Conservation (phyloP, 2,329 filamentous ascomycete genomes). For the Colletotrichum acutatum region DNA sequence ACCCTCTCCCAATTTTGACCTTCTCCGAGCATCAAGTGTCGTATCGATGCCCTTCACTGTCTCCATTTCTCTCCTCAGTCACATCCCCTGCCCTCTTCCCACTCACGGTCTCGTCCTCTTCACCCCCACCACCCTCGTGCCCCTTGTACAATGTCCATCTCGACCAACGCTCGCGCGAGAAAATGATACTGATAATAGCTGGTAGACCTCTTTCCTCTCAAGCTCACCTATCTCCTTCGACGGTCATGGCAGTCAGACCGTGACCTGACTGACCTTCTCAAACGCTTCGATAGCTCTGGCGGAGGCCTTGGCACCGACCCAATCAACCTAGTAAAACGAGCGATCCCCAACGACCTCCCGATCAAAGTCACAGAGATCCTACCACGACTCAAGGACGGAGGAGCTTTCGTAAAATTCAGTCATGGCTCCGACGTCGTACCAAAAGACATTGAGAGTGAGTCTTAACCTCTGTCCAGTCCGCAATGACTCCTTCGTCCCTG, state of each 20-base stretch:
- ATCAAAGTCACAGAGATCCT: slow-evolving; percentile 84
- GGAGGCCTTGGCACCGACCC: slow-evolving; percentile 62
- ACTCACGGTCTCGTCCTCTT: not conserved
- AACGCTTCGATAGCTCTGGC: slow-evolving; percentile 60
- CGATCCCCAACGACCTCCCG: slow-evolving; percentile 69
- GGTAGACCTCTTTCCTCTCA: slow-evolving; percentile 85
- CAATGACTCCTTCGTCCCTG: not conserved
- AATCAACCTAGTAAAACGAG: slow-evolving; percentile 66
- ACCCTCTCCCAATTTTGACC: too few species aligned
- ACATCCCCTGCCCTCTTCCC: not conserved
- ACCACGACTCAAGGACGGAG: slow-evolving; percentile 89
- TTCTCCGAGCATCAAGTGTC: not conserved
- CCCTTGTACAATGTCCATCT: not conserved
- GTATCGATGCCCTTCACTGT: not conserved
- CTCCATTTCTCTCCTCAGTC: too few species aligned
- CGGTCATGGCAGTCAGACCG: slow-evolving; percentile 60
- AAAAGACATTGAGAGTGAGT: slow-evolving; percentile 55
- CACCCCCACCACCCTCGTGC: not conserved
- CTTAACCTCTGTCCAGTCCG: not conserved
- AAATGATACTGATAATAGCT: not conserved
- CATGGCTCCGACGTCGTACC: slow-evolving; percentile 54
- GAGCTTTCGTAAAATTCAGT: slow-evolving; percentile 89
- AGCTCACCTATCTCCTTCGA: slow-evolving; percentile 64
- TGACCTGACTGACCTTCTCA: slow-evolving; percentile 62
- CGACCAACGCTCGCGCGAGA: not conserved